Evolutionary conservation across 345 rosid genomes (phyloP), one percentile per base, ranked within the genome.

Genomic region (Kernera saxatilis): DNA sequence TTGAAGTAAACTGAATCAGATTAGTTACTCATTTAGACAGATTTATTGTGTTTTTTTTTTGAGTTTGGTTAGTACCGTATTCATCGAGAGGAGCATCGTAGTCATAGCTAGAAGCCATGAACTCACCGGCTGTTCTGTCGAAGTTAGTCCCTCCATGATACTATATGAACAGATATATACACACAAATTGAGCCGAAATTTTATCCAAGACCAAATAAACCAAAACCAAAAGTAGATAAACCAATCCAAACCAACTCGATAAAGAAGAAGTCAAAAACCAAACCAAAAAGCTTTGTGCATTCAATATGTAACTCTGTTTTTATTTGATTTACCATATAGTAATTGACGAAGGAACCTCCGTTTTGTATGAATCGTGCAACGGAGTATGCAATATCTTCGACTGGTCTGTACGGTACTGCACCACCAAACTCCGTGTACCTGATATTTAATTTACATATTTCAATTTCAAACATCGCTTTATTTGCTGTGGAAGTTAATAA

Each of bases 71-170:
- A 51, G 27, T 75, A 93, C 99, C 99, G 41, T 75, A 94, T 84
- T 94, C 98, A 80, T 94, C 99, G 5, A 94, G 73, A 70, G 98
- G 99, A 81, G 97, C 99, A 54, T 90, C 99, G 45, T 94, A 94
- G 64, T 94, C 99, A 61, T 94, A 92, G 81, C 96, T 94, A 59
- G 99, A 87, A 27, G 99, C 89, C 77, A 94, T 88, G 83, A 89
- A 94, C 73, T 96, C 99, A 33, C 98, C 96, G 17, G 99, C 88
- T 27, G 99, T 94, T 70, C 98, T 74, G 52, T 84, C 98, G 25
- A 94, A 94, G 68, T 94, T 94, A 2, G 98, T 89, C 61, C 99
- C 99, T 33, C 99, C 98, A 37, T 94, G 98, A 69, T 92, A 94
- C 99, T 94, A 70, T 43, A 44, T 3, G 45, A 9, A 59, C 23